Percentiles rank a stretch among this genome's conserved stretches.
Conservation (phyloP, 495 filamentous ascomycete species). For the Haplographium delicatum region DNA sequence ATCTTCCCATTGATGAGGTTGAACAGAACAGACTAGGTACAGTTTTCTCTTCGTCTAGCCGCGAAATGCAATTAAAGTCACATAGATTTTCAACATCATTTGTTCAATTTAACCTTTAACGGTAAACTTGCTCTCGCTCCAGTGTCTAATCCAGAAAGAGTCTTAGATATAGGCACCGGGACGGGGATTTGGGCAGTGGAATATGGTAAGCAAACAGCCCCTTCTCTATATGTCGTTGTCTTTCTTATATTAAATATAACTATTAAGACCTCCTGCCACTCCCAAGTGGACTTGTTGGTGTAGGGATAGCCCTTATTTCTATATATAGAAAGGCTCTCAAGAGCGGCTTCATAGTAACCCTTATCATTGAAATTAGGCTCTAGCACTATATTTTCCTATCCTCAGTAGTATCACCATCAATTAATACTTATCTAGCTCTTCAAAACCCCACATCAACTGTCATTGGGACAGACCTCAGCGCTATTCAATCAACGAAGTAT, state of each 20-base stretch:
- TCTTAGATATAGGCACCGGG: slow-evolving; percentile 15
- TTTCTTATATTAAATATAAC: too few relatives aligned
- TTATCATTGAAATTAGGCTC: too few relatives aligned
- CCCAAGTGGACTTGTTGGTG: too few relatives aligned
- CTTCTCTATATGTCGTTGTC: not conserved
- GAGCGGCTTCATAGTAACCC: too few relatives aligned
- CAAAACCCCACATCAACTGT: not conserved
- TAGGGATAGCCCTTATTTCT: too few relatives aligned
- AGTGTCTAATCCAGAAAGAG: not conserved
- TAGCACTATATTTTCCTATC: too few relatives aligned
- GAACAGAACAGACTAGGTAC: not conserved
- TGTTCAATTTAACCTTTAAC: slow-evolving; percentile 30
- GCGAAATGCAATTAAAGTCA: not conserved
- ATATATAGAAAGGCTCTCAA: too few relatives aligned
- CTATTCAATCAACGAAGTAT: not conserved
- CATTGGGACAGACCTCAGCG: slow-evolving; percentile 42
- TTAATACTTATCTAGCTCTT: not conserved
- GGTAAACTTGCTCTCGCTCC: slow-evolving; percentile 29
- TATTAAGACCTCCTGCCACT: too few relatives aligned
- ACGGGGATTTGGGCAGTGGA: slow-evolving; percentile 48
- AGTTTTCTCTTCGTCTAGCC: not conserved
- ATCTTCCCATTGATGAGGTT: not conserved
- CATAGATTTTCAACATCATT: slow-evolving; percentile 25
- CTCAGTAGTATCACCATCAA: too few relatives aligned
- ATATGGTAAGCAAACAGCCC: slow-evolving; percentile 26